Evolutionary conservation across 441 rosid genomes (phyloP).

Genomic region (Pelargonium exstipulatum): DNA sequence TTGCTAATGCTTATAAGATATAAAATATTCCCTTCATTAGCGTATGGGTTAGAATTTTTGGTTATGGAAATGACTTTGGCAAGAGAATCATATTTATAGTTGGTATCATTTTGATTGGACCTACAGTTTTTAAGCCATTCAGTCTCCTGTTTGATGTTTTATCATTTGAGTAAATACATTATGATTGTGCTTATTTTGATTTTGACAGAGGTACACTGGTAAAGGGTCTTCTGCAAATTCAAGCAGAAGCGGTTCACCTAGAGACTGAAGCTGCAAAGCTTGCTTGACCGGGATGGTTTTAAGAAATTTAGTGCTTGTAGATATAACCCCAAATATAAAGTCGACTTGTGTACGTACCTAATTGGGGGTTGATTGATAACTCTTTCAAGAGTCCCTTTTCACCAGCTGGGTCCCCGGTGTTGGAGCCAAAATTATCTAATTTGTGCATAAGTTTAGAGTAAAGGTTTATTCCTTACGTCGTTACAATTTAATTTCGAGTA

Average conservation of each 20-base stretch:
- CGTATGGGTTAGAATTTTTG: too few relatives aligned
- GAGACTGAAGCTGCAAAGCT: conserved; percentile 26
- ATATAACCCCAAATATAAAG: not conserved
- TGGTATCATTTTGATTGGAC: conserved; percentile 6
- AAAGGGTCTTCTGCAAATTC: conserved; percentile 26
- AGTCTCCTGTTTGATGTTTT: not conserved
- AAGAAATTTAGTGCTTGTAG: not conserved
- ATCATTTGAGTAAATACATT: not conserved
- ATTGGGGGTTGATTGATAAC: not conserved
- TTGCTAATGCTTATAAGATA: not conserved
- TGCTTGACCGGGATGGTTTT: not conserved
- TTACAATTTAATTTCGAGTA: not conserved
- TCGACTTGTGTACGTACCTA: not conserved
- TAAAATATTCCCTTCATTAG: not conserved
- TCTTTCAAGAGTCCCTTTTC: not conserved
- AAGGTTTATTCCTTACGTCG: not conserved
- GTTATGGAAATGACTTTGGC: too few relatives aligned
- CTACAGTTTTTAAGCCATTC: conserved; percentile 3
- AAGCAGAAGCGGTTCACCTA: conserved; percentile 19
- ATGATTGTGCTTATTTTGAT: conserved; percentile 1
- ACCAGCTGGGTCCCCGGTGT: not conserved
- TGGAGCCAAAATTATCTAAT: not conserved
- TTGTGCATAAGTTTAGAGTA: conserved; percentile 2
- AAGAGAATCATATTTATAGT: not conserved
- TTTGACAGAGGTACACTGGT: conserved; percentile 35